phyloP scores from a whole-genome alignment of 2,329 filamentous ascomycete genomes.

The Talaromyces sp. region DNA sequence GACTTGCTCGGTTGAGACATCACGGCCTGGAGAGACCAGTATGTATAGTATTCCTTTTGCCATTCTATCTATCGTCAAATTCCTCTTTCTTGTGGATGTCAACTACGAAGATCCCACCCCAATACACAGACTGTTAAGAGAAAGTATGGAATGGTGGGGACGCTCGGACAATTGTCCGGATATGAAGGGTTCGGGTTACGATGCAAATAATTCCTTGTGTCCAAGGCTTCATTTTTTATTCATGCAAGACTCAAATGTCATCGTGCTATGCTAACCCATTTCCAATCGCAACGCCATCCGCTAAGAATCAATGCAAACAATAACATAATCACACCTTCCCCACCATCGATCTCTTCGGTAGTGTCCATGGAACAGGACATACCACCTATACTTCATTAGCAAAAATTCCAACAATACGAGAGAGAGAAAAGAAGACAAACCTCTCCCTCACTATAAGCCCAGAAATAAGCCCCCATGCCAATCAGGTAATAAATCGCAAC shows the following conservation, averaged over 20 bases:
- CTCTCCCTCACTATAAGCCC: slow-evolving; percentile 97
- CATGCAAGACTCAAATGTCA: background rate
- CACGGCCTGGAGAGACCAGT: background rate
- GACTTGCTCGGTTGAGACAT: background rate
- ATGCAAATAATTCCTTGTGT: background rate
- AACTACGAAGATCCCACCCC: background rate
- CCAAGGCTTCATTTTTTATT: slow-evolving; percentile 5
- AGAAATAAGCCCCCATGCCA: slow-evolving; percentile 85
- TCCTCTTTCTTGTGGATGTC: background rate
- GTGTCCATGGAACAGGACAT: slow-evolving; percentile 67
- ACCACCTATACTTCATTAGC: slow-evolving; percentile 54
- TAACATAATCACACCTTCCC: background rate
- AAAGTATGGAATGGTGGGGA: background rate
- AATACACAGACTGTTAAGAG: background rate
- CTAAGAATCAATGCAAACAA: slow-evolving; percentile 5
- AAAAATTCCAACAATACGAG: slow-evolving; percentile 7
- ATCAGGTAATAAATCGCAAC: slow-evolving; percentile 88
- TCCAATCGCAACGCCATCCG: slow-evolving; percentile 6
- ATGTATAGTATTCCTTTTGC: background rate
- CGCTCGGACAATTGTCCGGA: background rate
- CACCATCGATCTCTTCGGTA: slow-evolving; percentile 55
- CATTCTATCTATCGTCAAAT: background rate
- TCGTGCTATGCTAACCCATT: background rate
- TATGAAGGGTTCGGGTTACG: background rate
- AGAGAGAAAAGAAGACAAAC: slow-evolving; percentile 54